Percentiles rank a stretch among this genome's conserved stretches.
Conservation (phyloP, 352 stramenopile species). For the Blastocystis sp. region DNA sequence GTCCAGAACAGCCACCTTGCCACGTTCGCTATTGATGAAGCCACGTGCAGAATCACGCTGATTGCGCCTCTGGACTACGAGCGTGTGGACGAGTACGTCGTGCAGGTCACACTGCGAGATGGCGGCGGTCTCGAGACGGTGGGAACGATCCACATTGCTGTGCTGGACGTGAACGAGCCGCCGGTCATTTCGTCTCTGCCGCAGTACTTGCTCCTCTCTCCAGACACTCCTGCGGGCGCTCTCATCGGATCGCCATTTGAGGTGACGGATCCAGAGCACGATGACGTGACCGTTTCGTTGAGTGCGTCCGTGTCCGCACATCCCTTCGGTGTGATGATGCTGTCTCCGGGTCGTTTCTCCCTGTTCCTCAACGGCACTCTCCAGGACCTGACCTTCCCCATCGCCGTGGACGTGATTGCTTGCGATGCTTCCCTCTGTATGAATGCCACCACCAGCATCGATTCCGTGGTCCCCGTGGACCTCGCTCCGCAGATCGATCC, state of each 20-base stretch:
- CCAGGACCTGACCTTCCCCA: not conserved
- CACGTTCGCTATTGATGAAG: not conserved
- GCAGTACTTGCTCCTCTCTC: not conserved
- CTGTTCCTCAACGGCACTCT: not conserved
- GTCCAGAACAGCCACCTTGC: not conserved
- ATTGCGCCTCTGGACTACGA: not conserved
- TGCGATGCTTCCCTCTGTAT: not conserved
- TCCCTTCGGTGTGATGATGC: not conserved
- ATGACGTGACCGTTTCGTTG: not conserved
- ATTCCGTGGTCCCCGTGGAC: not conserved
- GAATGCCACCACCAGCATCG: not conserved
- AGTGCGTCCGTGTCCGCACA: not conserved
- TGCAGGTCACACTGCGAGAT: not conserved
- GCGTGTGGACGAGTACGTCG: not conserved
- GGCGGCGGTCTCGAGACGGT: not conserved
- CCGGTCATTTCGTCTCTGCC: not conserved
- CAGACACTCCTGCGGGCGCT: not conserved
- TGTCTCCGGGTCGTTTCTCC: not conserved
- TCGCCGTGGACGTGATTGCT: not conserved
- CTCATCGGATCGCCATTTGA: not conserved
- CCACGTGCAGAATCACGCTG: not conserved
- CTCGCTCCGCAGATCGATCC: not conserved
- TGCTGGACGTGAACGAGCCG: conserved; percentile 51
- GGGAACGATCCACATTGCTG: not conserved
- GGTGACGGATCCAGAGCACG: conserved; percentile 9